A percentile compares a stretch with the other conserved stretches of the same genome.
These are phyloP conservation scores for Podospora pseudopauciseta DNA, from an alignment of 495 filamentous ascomycete genomes.

Conservation along the genomic window DNA sequence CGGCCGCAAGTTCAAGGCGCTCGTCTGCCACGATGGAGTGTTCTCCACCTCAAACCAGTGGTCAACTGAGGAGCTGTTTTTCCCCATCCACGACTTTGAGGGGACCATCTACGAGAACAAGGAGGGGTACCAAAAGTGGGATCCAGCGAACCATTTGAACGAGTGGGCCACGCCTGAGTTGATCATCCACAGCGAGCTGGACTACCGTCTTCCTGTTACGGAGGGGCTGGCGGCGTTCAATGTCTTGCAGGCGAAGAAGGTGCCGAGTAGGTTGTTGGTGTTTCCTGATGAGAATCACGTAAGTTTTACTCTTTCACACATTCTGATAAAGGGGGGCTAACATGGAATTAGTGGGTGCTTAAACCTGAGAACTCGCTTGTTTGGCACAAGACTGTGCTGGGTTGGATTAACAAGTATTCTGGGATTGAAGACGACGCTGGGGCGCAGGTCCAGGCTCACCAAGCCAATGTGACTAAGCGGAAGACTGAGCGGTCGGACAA, in stretches of 20 bases:
- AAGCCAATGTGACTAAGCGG: not conserved
- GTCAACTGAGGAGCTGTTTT: conserved; percentile 82
- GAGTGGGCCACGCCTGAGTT: conserved; percentile 83
- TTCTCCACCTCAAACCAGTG: conserved; percentile 76
- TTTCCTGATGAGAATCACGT: conserved; percentile 79
- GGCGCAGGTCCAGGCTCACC: not conserved
- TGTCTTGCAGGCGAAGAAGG: conserved; percentile 68
- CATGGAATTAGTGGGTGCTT: conserved; percentile 67
- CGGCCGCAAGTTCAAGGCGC: conserved; percentile 78
- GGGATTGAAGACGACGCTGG: conserved; percentile 44
- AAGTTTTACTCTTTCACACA: conserved; percentile 23
- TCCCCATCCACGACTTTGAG: conserved; percentile 77
- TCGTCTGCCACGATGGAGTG: conserved; percentile 88
- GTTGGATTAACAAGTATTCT: conserved; percentile 82
- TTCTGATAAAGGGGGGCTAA: not conserved
- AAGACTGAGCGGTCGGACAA: not conserved
- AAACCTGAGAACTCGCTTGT: conserved; percentile 87
- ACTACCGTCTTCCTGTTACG: conserved; percentile 79
- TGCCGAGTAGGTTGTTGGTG: conserved; percentile 70
- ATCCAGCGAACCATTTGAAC: conserved; percentile 62
- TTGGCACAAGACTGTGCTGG: conserved; percentile 86
- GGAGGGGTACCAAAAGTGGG: conserved; percentile 75
- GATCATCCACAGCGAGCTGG: conserved; percentile 87
- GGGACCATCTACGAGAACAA: conserved; percentile 72
- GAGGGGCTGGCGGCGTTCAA: conserved; percentile 90